Conservation (phyloP, 2,329 filamentous ascomycete species). For the Pseudogymnoascus sp. region DNA sequence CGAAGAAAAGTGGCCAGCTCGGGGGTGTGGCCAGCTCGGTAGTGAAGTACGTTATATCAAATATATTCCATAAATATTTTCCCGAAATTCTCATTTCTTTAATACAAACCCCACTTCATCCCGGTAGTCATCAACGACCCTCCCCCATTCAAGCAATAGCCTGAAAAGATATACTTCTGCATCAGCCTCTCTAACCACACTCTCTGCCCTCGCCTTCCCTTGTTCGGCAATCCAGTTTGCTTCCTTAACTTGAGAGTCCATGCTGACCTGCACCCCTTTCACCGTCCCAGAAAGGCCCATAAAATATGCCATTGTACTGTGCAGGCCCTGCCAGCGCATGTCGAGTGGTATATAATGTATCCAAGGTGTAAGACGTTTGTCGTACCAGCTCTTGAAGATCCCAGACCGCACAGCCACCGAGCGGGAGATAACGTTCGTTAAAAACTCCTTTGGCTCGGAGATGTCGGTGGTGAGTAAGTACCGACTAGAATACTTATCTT, state of each 20-base stretch:
- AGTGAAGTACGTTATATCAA: not conserved
- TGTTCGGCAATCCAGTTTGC: slow-evolving; percentile 45
- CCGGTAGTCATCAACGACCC: slow-evolving; percentile 34
- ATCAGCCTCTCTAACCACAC: slow-evolving; percentile 47
- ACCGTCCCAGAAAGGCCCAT: slow-evolving; percentile 15
- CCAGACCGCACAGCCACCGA: slow-evolving; percentile 52
- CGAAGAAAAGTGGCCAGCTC: no score
- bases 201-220: slow-evolving; percentile 48
- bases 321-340: slow-evolving; percentile 26
- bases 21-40: no score
- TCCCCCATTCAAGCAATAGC: slow-evolving; percentile 43
- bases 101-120: slow-evolving; percentile 30
- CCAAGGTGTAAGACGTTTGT: slow-evolving; percentile 54
- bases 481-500: slow-evolving; percentile 35
- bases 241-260: slow-evolving; percentile 21
- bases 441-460: slow-evolving; percentile 42
- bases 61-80: not conserved
- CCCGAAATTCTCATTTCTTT: not conserved
- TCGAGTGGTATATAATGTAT: slow-evolving; percentile 58
- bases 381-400: slow-evolving; percentile 59
- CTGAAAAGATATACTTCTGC: slow-evolving; percentile 53
- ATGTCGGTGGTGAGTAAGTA: slow-evolving; percentile 54
- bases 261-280: slow-evolving; percentile 7
- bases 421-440: slow-evolving; percentile 43
- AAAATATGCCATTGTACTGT: slow-evolving; percentile 26